Evolutionary conservation across 2,329 filamentous ascomycete species (phyloP), one percentile per base, ranked within the genome.

Genomic region (Verticillium nubilum): DNA sequence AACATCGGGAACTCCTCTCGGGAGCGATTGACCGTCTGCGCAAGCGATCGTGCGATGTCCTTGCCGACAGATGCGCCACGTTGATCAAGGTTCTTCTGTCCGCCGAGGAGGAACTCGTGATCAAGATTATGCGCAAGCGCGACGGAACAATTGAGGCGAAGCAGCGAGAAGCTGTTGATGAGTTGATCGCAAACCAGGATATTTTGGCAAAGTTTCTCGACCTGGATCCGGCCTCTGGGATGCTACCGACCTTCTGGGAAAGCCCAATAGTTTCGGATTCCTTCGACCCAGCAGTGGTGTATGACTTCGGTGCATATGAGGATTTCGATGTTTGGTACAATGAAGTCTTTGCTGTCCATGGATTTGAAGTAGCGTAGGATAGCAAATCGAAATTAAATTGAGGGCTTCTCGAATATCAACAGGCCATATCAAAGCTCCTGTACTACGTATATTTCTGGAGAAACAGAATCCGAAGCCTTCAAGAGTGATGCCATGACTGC

Each of bases 21-120:
- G 19, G 7, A n/a, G 27, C 52, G 13, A 61, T 60, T 4, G 23
- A 59, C 13, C 62, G 65, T 28, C 59, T 68, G 7, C 50, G 61
- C 13, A 52, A 60, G 12, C 60, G 67, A 1, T 35, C 58, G 2
- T 42, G 60, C 53, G 67, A 68, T 29, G 59, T 64, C 1, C 55
- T 67, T 6, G 66, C 66, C 10, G 59, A 64, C 37, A 63, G 63
- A 9, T 65, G 64, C 54, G 64, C 66, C 0, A 56, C 61, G n/a
- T 61, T 68, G 0, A 66, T 67, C 26, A 61, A 66, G 42, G 61
- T 59, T 0, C 25, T 66, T 52, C 56, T 67, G 19, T 62, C 60
- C 1, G 63, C 61, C 23, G 64, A 67, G 12, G 62, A 65, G 19
- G 62, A 65, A 7, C 56, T 66, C 9, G 64, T 64, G 3, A 28